Percentiles rank a stretch among this genome's conserved stretches.
Evolutionary conservation across 495 filamentous ascomycete species (phyloP).

Genomic region (Chaetomium fimeti): DNA sequence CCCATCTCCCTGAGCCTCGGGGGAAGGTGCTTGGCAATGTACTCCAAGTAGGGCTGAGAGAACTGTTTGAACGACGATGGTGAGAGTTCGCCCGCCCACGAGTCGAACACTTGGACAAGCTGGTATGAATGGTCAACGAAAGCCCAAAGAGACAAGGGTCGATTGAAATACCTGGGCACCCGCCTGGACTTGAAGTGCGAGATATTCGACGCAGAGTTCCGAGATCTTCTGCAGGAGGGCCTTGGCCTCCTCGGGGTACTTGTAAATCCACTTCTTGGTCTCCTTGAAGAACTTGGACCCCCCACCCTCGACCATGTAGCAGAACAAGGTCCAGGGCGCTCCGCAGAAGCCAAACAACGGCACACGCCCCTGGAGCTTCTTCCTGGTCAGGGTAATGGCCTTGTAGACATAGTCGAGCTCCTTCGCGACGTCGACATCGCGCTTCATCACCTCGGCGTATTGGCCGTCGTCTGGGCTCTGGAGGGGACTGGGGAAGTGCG

Average conservation of each 20-base stretch:
- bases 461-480: conserved; percentile 73
- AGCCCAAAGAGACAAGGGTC: not conserved
- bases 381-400: conserved; percentile 85
- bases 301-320: conserved; percentile 98
- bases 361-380: conserved; percentile 83
- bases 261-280: conserved; percentile 93
- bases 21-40: conserved; percentile 79
- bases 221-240: conserved; percentile 84
- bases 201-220: conserved; percentile 87
- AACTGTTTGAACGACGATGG: conserved; percentile 78
- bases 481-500: conserved; percentile 86
- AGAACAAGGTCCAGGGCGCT: conserved; percentile 92
- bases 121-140: conserved; percentile 36
- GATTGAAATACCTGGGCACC: conserved; percentile 65
- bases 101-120: conserved; percentile 97
- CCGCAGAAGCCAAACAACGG: conserved; percentile 97
- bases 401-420: conserved; percentile 93
- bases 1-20: conserved; percentile 66
- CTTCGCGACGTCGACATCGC: conserved; percentile 75
- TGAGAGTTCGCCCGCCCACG: conserved; percentile 92
- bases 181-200: conserved; percentile 86
- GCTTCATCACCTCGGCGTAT: conserved; percentile 71
- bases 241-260: conserved; percentile 76
- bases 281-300: conserved; percentile 90
- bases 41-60: conserved; percentile 77